phyloP scores from a whole-genome alignment of 1,284 basidiomycete genomes.

The Boletus austroedulis region DNA sequence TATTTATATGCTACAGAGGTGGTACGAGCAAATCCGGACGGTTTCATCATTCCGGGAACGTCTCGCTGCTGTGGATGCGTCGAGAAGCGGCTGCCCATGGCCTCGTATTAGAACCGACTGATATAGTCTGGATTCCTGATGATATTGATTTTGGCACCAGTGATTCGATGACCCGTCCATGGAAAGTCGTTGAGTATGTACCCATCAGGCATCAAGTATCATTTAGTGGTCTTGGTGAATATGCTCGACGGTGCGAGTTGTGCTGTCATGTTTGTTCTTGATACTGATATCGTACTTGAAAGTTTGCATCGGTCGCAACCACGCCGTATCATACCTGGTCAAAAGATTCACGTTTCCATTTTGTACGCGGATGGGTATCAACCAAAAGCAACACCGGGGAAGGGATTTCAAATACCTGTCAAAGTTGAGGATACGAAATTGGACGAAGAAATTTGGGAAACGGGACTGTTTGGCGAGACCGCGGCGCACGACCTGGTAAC shows the following conservation, averaged over 20 bases:
- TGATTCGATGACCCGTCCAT: constrained; percentile 22
- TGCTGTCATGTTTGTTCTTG: not conserved
- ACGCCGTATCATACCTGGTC: constrained; percentile 32
- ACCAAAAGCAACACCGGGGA: constrained; percentile 25
- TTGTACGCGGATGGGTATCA: constrained; percentile 27
- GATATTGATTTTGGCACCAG: constrained; percentile 25
- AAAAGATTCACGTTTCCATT: constrained; percentile 32
- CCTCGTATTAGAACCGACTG: constrained; percentile 21
- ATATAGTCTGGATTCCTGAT: constrained; percentile 29
- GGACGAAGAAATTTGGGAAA: constrained; percentile 23
- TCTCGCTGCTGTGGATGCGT: constrained; percentile 32
- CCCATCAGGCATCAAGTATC: constrained; percentile 32
- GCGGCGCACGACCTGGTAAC: constrained; percentile 18
- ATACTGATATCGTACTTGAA: not conserved
- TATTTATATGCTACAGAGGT: constrained; percentile 17
- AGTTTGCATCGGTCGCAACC: constrained; percentile 22
- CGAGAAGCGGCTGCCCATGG: constrained; percentile 24
- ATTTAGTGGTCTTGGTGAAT: constrained; percentile 11
- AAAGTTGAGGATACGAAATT: constrained; percentile 5
- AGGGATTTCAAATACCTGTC: constrained; percentile 27
- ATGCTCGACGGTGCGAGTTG: constrained; percentile 14
- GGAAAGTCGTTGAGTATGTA: constrained; percentile 26
- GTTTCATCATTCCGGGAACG: constrained; percentile 23
- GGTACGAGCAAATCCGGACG: constrained; percentile 19
- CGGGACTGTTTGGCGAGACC: constrained; percentile 23